Evolutionary conservation across 805 yeast species (phyloP).

Genomic region (Kuraishia hungarica): DNA sequence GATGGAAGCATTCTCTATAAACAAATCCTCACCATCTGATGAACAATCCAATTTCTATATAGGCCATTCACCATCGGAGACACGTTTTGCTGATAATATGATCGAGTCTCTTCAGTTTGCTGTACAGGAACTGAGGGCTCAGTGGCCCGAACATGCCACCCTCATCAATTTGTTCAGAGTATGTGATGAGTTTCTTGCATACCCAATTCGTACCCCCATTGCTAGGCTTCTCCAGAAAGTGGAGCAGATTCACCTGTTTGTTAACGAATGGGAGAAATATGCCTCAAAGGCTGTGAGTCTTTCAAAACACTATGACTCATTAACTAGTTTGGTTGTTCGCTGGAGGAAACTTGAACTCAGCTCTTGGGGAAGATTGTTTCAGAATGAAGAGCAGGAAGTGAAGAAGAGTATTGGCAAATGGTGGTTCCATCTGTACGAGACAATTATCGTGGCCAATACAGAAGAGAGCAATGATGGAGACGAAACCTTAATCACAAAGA

Average conservation of each 20-base stretch:
- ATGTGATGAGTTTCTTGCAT: slow-evolving; percentile 55
- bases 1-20: neutral
- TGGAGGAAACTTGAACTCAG: slow-evolving; percentile 89
- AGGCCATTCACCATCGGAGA: slow-evolving; percentile 52
- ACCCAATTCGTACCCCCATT: slow-evolving; percentile 61
- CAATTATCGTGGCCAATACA: slow-evolving; percentile 48
- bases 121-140: slow-evolving; percentile 37
- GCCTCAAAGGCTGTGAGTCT: slow-evolving; percentile 75
- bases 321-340: slow-evolving; percentile 65
- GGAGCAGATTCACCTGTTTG: slow-evolving; percentile 76
- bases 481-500: slow-evolving; percentile 19
- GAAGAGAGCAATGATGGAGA: slow-evolving; percentile 28
- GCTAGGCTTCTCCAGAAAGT: slow-evolving; percentile 72
- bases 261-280: slow-evolving; percentile 91
- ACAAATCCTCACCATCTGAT: neutral
- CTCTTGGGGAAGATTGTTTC: slow-evolving; percentile 76
- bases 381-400: slow-evolving; percentile 45
- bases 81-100: slow-evolving; percentile 46
- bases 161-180: slow-evolving; percentile 57
- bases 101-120: slow-evolving; percentile 34
- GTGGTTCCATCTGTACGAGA: slow-evolving; percentile 91
- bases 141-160: slow-evolving; percentile 97
- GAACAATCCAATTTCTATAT: slow-evolving; percentile 47
- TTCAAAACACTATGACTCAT: slow-evolving; percentile 38
- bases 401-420: slow-evolving; percentile 57